phyloP scores from a whole-genome alignment of 2,329 filamentous ascomycete species.

The Cadophora malorum region DNA sequence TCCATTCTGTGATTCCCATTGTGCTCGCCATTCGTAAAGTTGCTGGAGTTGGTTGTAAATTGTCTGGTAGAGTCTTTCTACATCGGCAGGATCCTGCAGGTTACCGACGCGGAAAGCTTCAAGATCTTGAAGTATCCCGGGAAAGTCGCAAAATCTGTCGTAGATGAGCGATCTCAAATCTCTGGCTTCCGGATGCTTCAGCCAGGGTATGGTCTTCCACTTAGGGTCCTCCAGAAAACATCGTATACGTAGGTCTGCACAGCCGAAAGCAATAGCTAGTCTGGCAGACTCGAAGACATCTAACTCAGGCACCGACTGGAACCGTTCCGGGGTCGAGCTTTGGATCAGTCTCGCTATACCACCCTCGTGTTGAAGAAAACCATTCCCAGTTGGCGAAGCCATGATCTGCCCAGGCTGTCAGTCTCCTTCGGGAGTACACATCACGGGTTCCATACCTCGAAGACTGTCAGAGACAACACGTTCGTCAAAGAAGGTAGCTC shows the following conservation, averaged over 20 bases:
- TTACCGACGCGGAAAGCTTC: constrained; percentile 23
- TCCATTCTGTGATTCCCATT: constrained; percentile 24
- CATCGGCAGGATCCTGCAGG: neutral
- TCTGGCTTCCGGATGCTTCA: constrained; percentile 28
- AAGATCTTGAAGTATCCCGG: constrained; percentile 29
- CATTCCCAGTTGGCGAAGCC: constrained; percentile 25
- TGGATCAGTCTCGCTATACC: constrained; percentile 29
- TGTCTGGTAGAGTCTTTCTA: neutral
- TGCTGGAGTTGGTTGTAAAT: neutral
- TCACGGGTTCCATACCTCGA: constrained; percentile 17
- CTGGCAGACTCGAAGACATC: constrained; percentile 25
- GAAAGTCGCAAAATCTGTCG: constrained; percentile 23
- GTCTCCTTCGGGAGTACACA: neutral
- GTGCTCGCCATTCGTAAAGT: constrained; percentile 12
- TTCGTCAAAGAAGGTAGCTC: constrained; percentile 27
- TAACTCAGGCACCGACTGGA: constrained; percentile 27
- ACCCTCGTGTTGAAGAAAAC: constrained; percentile 29
- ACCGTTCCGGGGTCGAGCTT: constrained; percentile 25
- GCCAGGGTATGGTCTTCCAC: constrained; percentile 30
- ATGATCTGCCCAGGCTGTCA: constrained; percentile 24
- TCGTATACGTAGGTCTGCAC: constrained; percentile 26
- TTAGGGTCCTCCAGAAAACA: constrained; percentile 28
- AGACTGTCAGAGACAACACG: constrained; percentile 27
- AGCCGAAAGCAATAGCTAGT: constrained; percentile 23
- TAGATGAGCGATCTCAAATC: constrained; percentile 20